Conservation (phyloP, 208 protist genomes). For the Borovskyia barvae region DNA sequence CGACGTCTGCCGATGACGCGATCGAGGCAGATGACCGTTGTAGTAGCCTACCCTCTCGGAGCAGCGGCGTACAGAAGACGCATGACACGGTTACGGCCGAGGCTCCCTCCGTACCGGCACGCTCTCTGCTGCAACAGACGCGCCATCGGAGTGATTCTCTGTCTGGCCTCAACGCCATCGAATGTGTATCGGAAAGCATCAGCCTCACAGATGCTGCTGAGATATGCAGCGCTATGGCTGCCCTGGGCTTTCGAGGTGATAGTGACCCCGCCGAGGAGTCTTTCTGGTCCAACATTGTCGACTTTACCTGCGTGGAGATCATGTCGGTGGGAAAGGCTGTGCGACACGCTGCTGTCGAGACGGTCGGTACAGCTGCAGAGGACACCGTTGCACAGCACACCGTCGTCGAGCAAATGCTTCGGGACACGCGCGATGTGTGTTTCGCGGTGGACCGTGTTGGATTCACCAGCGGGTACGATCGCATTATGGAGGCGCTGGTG, state of each 20-base stretch:
- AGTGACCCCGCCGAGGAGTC: conserved; percentile 25
- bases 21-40: conserved; percentile 8
- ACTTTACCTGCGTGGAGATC: conserved; percentile 33
- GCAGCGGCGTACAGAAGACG: too few species aligned
- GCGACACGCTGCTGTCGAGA: not conserved
- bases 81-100: not conserved
- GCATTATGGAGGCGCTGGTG: conserved; percentile 67
- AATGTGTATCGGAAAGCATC: not conserved
- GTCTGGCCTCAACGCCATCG: too few species aligned
- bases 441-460: conserved; percentile 73
- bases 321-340: not conserved
- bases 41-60: too few species aligned
- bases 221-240: conserved; percentile 39
- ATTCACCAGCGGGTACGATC: conserved; percentile 37
- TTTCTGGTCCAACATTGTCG: conserved; percentile 44
- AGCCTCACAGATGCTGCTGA: conserved; percentile 44
- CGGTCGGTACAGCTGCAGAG: not conserved
- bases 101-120: not conserved
- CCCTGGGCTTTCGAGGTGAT: conserved; percentile 39
- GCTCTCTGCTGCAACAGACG: not conserved
- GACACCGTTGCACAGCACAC: not conserved
- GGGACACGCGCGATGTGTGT: conserved; percentile 51
- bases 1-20: too few species aligned
- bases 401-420: conserved; percentile 14
- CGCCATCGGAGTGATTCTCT: not conserved